phyloP scores from a whole-genome alignment of 2,329 filamentous ascomycete species.

The Cercospora sp. region DNA sequence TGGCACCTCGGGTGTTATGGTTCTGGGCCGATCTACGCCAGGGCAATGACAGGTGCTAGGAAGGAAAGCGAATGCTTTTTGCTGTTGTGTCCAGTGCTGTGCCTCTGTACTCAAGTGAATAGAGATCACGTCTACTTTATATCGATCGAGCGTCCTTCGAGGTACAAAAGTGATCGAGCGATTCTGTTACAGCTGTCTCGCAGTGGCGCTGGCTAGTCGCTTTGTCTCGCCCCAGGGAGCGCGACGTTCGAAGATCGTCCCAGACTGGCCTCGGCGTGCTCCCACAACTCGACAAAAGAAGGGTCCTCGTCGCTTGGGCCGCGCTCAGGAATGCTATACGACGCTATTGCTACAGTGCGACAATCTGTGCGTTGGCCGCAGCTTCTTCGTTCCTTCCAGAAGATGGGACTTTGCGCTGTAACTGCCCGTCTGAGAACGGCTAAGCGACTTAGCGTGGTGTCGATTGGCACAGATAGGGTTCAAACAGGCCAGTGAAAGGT shows the following conservation, averaged over 20 bases:
- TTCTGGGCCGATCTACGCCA: not conserved
- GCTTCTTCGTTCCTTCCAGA: not conserved
- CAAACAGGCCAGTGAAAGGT: not conserved
- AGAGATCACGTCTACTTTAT: conserved; percentile 14
- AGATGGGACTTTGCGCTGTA: not conserved
- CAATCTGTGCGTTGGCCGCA: not conserved
- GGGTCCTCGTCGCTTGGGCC: not conserved
- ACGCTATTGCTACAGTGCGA: not conserved
- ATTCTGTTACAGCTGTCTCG: conserved; percentile 15
- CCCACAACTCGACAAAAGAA: not conserved
- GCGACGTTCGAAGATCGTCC: conserved; percentile 1
- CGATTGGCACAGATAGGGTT: not conserved
- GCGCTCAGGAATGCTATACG: not conserved
- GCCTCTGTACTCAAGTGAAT: not conserved
- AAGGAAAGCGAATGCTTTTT: not conserved
- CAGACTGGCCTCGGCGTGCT: not conserved
- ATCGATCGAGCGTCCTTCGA: conserved; percentile 4
- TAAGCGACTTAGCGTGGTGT: not conserved
- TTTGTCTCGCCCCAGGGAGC: conserved; percentile 10
- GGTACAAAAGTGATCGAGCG: conserved; percentile 13
- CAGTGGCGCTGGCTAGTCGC: conserved; percentile 13
- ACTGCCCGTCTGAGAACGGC: not conserved
- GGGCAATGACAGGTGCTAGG: not conserved
- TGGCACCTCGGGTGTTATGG: not conserved
- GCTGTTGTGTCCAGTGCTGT: not conserved